These are phyloP conservation scores for Beauveria australis DNA, from an alignment of 2,329 filamentous ascomycete species.

Conservation along the genomic window DNA sequence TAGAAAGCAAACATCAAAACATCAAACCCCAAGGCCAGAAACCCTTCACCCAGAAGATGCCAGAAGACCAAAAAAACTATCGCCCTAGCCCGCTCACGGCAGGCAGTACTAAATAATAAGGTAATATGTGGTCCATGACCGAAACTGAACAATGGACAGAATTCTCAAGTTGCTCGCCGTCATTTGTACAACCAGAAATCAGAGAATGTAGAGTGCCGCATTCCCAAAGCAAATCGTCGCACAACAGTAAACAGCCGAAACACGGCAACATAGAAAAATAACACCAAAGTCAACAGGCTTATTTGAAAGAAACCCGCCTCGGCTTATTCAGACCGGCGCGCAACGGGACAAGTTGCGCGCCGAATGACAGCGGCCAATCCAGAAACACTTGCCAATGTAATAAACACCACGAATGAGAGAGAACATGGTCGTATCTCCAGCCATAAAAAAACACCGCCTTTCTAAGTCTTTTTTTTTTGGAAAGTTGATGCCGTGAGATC, in stretches of 20 bases:
- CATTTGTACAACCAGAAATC: slow-evolving; percentile 12
- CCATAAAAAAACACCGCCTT: slow-evolving; percentile 23
- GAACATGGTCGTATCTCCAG: slow-evolving; percentile 18
- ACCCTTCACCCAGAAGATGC: slow-evolving; percentile 7
- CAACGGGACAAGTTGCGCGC: slow-evolving; percentile 25
- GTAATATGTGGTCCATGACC: slow-evolving; percentile 10
- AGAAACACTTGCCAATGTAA: slow-evolving; percentile 26
- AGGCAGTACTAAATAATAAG: slow-evolving; percentile 12
- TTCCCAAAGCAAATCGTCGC: slow-evolving; percentile 22
- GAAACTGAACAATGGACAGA: slow-evolving; percentile 6
- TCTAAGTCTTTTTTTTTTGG: slow-evolving; percentile 43
- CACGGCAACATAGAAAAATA: slow-evolving; percentile 5
- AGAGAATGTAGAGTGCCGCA: slow-evolving; percentile 19
- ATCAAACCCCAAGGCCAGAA: slow-evolving; percentile 5
- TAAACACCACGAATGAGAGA: slow-evolving; percentile 18
- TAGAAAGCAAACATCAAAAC: slow-evolving; percentile 7
- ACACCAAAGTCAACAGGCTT: slow-evolving; percentile 28
- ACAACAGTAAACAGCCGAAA: slow-evolving; percentile 16
- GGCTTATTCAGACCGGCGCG: slow-evolving; percentile 15
- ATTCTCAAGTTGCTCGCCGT: slow-evolving; percentile 11
- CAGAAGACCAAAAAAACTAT: slow-evolving; percentile 8
- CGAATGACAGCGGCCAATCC: slow-evolving; percentile 23
- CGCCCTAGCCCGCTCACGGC: slow-evolving; percentile 7
- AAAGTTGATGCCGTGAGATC: slow-evolving; percentile 40
- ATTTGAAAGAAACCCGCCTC: slow-evolving; percentile 4